A percentile compares a stretch with the other conserved stretches of the same genome.
phyloP scores from a whole-genome alignment of 176 grass and related monocot species.

The Zoysia pacifica region DNA sequence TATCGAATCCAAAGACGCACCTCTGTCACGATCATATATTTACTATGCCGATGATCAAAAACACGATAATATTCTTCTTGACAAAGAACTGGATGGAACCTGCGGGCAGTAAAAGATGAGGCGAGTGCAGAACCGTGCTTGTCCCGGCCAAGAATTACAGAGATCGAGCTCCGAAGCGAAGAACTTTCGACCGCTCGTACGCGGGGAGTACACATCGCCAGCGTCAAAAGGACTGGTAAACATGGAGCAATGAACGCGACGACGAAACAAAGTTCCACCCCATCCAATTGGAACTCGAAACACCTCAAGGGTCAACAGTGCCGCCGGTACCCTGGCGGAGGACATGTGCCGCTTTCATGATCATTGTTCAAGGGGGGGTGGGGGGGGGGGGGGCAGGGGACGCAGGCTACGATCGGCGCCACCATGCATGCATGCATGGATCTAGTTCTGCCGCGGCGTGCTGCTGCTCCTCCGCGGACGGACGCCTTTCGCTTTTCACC shows the following conservation, averaged over 20 bases:
- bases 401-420: slow-evolving; percentile 19
- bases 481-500: slow-evolving; percentile 18
- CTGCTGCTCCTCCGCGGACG: slow-evolving; percentile 25
- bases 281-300: slow-evolving; percentile 2
- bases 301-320: not conserved
- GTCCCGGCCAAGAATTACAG: not conserved
- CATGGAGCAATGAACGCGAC: not conserved
- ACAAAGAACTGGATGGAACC: not conserved
- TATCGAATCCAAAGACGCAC: too few relatives aligned
- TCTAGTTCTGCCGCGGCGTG: not conserved
- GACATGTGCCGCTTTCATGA: slow-evolving; percentile 34
- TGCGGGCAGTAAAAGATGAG: not conserved
- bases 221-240: slow-evolving; percentile 27
- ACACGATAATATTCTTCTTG: too few relatives aligned
- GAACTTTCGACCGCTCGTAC: not conserved
- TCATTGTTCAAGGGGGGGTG: not conserved
- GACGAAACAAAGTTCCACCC: not conserved
- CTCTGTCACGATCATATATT: too few relatives aligned
- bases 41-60: too few relatives aligned
- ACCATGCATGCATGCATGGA: not conserved
- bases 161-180: not conserved
- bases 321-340: not conserved
- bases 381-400: too few relatives aligned
- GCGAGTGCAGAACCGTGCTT: not conserved
- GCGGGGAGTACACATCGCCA: slow-evolving; percentile 12